Conservation (phyloP, 2,329 filamentous ascomycete genomes). For the Botryosphaeria agaves region DNA sequence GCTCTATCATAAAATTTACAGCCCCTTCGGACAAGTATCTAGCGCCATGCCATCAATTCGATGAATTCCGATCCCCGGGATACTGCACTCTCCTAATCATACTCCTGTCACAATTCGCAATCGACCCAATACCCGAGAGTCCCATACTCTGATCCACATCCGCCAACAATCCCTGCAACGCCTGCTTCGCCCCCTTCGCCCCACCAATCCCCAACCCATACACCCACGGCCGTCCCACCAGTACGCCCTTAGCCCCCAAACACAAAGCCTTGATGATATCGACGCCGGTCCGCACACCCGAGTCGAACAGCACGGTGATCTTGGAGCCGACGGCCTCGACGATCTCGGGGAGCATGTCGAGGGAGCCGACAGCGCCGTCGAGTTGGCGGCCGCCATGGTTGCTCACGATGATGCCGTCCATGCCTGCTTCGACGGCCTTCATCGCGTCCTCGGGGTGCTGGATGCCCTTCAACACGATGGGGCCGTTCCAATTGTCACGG, state of each 20-base stretch:
- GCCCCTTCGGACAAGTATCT: no score
- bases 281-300: slow-evolving; percentile 29
- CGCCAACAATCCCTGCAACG: slow-evolving; percentile 31
- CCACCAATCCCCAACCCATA: slow-evolving; percentile 41
- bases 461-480: slow-evolving; percentile 45
- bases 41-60: slow-evolving; percentile 4
- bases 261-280: slow-evolving; percentile 35
- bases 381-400: slow-evolving; percentile 37
- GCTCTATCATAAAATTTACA: no score
- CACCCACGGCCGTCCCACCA: slow-evolving; percentile 39
- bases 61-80: slow-evolving; percentile 5
- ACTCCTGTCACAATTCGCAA: slow-evolving; percentile 4
- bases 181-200: slow-evolving; percentile 34
- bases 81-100: slow-evolving; percentile 5
- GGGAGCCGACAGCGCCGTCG: slow-evolving; percentile 31
- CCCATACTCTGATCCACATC: slow-evolving; percentile 8
- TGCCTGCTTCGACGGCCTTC: slow-evolving; percentile 24
- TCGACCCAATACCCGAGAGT: slow-evolving; percentile 4
- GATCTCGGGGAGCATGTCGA: slow-evolving; percentile 40
- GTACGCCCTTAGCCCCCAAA: slow-evolving; percentile 38
- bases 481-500: slow-evolving; percentile 42
- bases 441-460: slow-evolving; percentile 32
- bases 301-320: slow-evolving; percentile 32
- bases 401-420: slow-evolving; percentile 32
- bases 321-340: slow-evolving; percentile 38